A percentile compares a stretch with the other conserved stretches of the same genome.
These are phyloP conservation scores for Leccinum ochraceum DNA, from an alignment of 768 basidiomycete genomes.

Conservation along the genomic window DNA sequence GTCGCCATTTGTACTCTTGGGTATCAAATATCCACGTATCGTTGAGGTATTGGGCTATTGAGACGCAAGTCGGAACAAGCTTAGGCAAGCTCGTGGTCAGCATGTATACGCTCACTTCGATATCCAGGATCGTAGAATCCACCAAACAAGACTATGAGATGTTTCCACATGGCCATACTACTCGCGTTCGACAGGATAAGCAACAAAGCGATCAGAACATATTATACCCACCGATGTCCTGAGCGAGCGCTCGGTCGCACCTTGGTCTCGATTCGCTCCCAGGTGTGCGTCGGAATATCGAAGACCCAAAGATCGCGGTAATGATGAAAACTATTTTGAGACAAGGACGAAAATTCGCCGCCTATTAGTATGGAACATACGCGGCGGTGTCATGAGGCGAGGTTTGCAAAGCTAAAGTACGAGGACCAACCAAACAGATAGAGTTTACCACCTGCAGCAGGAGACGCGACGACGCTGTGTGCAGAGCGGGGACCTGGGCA, in stretches of 20 bases:
- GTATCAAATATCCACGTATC: constrained; percentile 88
- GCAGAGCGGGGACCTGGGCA: constrained; percentile 89
- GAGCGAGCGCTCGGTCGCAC: constrained; percentile 76
- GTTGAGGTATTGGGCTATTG: constrained; percentile 72
- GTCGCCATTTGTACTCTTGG: constrained; percentile 83
- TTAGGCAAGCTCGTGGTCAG: background rate
- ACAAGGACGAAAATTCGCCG: constrained; percentile 83
- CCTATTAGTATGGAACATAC: constrained; percentile 38
- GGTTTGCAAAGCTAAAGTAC: background rate
- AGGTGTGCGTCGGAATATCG: constrained; percentile 72
- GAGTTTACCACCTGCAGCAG: constrained; percentile 81
- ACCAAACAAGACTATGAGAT: constrained; percentile 83
- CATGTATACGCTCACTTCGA: constrained; percentile 48
- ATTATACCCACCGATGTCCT: constrained; percentile 65
- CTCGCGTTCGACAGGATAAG: background rate
- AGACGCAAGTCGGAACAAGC: background rate
- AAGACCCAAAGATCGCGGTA: constrained; percentile 91
- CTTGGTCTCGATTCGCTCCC: constrained; percentile 91
- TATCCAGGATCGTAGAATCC: constrained; percentile 90
- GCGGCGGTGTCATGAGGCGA: background rate
- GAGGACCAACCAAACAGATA: constrained; percentile 67
- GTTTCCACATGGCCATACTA: constrained; percentile 91
- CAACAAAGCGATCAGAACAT: background rate
- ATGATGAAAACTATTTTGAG: constrained; percentile 85
- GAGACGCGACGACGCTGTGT: constrained; percentile 75